These are phyloP conservation scores for Chamaecyparis obtusa DNA, from an alignment of 75 land plant genomes.

Conservation along the genomic window DNA sequence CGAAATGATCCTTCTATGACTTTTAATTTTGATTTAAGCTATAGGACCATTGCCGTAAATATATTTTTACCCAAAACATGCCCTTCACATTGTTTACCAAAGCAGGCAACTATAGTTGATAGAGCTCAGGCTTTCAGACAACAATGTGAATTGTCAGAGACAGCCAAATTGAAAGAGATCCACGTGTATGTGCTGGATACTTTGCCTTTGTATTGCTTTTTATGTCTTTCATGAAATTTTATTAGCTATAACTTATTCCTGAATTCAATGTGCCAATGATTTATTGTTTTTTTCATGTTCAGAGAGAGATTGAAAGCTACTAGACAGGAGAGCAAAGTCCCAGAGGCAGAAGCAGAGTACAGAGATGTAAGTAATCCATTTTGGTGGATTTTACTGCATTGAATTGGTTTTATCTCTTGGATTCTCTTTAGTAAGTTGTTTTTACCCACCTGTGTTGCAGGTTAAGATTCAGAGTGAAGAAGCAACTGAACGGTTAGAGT, in stretches of 20 bases:
- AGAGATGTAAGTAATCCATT: conserved; percentile 44
- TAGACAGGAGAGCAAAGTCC: conserved; percentile 66
- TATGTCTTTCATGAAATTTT: neutral
- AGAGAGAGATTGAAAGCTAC: conserved; percentile 53
- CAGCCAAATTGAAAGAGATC: conserved; percentile 83
- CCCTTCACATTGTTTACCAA: conserved; percentile 4
- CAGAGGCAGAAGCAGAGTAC: conserved; percentile 81
- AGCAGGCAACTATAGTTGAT: conserved; percentile 77
- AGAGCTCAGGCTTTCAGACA: conserved; percentile 88
- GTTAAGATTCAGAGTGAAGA: conserved; percentile 84
- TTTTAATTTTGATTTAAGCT: neutral
- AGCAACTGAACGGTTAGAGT: conserved; percentile 68
- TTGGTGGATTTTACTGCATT: neutral
- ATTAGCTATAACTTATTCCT: neutral
- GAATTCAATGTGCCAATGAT: neutral
- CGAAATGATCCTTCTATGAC: neutral
- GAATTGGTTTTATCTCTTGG: neutral
- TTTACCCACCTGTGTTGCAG: conserved; percentile 32
- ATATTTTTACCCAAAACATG: neutral
- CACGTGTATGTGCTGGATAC: conserved; percentile 41
- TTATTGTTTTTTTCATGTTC: conserved; percentile 1
- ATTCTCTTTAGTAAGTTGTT: neutral
- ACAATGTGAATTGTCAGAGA: conserved; percentile 80
- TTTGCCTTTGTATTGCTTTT: neutral
- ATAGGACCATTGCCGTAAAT: neutral